Base-by-base conservation (phyloP, 768 basidiomycete genomes). In the Tubosaeta sp. region DNA sequence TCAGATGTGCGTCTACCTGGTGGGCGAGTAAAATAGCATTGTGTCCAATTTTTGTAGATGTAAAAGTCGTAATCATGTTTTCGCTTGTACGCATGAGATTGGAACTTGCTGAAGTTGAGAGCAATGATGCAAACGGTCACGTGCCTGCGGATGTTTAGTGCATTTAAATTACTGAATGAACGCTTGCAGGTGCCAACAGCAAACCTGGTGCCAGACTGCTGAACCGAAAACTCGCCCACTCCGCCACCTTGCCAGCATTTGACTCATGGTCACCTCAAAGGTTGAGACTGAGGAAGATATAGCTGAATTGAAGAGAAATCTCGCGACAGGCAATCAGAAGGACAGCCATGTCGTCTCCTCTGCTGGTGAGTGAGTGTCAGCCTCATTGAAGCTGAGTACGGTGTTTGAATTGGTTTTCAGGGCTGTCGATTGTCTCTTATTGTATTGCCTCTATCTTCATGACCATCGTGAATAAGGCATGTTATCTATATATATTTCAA, bases 381-480 rank as follows among this genome's bases (percentile, higher is more conserved):
- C 22, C 22, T 22, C 4, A 29, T 12, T n/a, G 22, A 31, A 16
- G 12, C 26, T 8, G 22, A 1, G 33, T 43, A 32, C 5, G n/a
- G 27, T 45, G 17, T 42, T 43, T 16, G 33, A 55, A 9, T n/a
- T 11, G 8, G 27, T n/a, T 11, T 47, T 29, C 61, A 92, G 91
- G 88, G 17, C 76, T 88, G 29, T 84, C 97, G 32, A 88, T 97
- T 56, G 56, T 86, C 52, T 88, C 87, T 64, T 98, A 97, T 68
- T 98, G 97, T 65, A 53, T 88, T 13, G 91, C 95, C 1, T 93
- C 91, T 1, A 95, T 98, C 58, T 71, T 95, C 44, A 99, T 99
- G 97, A 99, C 97, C 0, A 79, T 98, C 42, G 83, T 95, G 57
- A 97, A 97, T 76, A 97, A 97, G 79, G 95, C 92, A 55, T 52